phyloP scores from a whole-genome alignment of 441 rosid genomes.

The Aquilaria agallochum region DNA sequence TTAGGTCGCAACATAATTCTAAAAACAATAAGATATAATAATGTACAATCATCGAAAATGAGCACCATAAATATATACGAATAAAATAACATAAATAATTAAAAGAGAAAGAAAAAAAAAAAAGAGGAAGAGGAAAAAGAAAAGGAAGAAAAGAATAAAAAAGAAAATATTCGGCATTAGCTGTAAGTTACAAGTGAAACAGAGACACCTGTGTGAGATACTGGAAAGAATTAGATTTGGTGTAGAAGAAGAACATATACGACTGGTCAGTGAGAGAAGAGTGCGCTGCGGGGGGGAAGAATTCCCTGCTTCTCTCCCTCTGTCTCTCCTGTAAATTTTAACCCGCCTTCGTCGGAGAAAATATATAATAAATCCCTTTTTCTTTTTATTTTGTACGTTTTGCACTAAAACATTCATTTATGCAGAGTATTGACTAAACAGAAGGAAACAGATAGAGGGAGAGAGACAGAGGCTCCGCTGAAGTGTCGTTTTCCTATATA shows the following conservation, averaged over 20 bases:
- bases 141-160: not conserved
- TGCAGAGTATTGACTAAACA: constrained; percentile 25
- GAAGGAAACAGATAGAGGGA: constrained; percentile 17
- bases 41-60: too few relatives aligned
- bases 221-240: not conserved
- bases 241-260: not conserved
- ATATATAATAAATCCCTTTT: not conserved
- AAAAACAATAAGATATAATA: too few relatives aligned
- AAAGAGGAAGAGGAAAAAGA: too few relatives aligned
- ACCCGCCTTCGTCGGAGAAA: constrained; percentile 34
- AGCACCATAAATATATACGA: too few relatives aligned
- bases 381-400: not conserved
- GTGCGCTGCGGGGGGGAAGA: constrained; percentile 19
- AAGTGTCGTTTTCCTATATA: constrained; percentile 35
- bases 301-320: constrained; percentile 7
- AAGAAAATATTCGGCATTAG: constrained; percentile 12
- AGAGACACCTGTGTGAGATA: constrained; percentile 1
- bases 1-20: too few relatives aligned
- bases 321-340: constrained; percentile 12
- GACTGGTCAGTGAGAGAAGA: not conserved
- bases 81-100: too few relatives aligned
- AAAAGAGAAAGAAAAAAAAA: too few relatives aligned
- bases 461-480: constrained; percentile 23
- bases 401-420: not conserved
- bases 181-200: constrained; percentile 8